A percentile compares a stretch with the other conserved stretches of the same genome.
phyloP scores from a whole-genome alignment of 805 yeast species.

The Yarrowia sp. region DNA sequence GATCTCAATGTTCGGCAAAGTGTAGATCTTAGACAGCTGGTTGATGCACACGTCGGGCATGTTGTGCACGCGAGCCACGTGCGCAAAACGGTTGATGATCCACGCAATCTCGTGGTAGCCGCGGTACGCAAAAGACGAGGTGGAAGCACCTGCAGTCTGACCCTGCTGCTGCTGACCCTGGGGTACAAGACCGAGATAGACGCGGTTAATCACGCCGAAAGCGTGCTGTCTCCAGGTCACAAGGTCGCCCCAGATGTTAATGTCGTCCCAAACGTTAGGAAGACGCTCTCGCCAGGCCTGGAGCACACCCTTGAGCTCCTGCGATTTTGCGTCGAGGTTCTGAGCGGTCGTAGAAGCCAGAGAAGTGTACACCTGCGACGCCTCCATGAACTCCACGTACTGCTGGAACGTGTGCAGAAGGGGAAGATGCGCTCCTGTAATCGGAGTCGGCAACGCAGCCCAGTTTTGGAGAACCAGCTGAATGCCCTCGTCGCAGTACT shows the following conservation, averaged over 20 bases:
- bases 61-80: conserved; percentile 94
- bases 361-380: conserved; percentile 87
- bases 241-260: conserved; percentile 94
- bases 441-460: conserved; percentile 77
- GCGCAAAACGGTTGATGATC: conserved; percentile 97
- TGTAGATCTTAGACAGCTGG: conserved; percentile 89
- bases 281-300: conserved; percentile 98
- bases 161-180: conserved; percentile 43
- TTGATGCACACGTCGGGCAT: conserved; percentile 96
- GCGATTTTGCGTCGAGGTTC: conserved; percentile 87
- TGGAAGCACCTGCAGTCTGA: conserved; percentile 56
- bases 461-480: conserved; percentile 89
- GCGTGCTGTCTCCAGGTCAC: conserved; percentile 99
- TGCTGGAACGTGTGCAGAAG: conserved; percentile 93
- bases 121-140: conserved; percentile 90
- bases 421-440: conserved; percentile 82
- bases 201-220: conserved; percentile 91
- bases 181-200: conserved; percentile 79
- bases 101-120: conserved; percentile 99
- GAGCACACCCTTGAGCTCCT: conserved; percentile 87
- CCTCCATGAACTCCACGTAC: conserved; percentile 95
- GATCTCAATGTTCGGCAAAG: conserved; percentile 94
- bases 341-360: conserved; percentile 87
- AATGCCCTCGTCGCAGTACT: conserved; percentile 92
- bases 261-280: conserved; percentile 97